Percentiles rank a stretch among this genome's conserved stretches.
Evolutionary conservation across 345 rosid species (phyloP).

Genomic region (Syzygium aromaticum): DNA sequence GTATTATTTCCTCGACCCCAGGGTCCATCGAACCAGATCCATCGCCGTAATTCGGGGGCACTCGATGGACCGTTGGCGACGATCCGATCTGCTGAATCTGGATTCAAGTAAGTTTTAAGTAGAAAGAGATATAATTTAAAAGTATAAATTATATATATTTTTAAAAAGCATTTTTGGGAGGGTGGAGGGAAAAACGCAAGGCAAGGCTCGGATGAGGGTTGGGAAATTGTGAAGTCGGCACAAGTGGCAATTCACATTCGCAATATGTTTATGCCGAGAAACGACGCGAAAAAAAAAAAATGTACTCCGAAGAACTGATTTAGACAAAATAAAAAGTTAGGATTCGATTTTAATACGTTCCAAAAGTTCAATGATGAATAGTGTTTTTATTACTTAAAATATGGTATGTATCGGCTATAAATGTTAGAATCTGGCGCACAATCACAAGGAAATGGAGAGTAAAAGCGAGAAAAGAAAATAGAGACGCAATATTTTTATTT

Average conservation of each 20-base stretch:
- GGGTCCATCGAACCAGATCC: not conserved
- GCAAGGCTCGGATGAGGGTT: not conserved
- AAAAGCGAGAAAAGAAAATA: no score
- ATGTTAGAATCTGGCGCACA: no score
- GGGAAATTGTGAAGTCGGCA: not conserved
- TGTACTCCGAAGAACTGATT: not conserved
- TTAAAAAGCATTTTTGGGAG: not conserved
- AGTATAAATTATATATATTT: not conserved
- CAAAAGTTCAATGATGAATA: not conserved
- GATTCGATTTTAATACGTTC: not conserved
- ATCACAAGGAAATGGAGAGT: no score
- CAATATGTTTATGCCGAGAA: no score
- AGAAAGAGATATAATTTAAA: not conserved
- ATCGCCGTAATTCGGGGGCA: not conserved
- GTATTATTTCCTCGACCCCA: not conserved
- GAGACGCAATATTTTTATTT: no score
- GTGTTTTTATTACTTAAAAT: not conserved
- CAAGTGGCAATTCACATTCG: no score
- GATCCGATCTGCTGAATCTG: not conserved
- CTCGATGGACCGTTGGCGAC: not conserved
- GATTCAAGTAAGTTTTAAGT: no score
- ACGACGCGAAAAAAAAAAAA: no score
- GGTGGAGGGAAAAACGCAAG: no score
- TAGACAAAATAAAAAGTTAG: accelerated
- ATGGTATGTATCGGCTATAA: no score